phyloP scores from a whole-genome alignment of 495 filamentous ascomycete genomes.

The Venustampulla echinocandica region DNA sequence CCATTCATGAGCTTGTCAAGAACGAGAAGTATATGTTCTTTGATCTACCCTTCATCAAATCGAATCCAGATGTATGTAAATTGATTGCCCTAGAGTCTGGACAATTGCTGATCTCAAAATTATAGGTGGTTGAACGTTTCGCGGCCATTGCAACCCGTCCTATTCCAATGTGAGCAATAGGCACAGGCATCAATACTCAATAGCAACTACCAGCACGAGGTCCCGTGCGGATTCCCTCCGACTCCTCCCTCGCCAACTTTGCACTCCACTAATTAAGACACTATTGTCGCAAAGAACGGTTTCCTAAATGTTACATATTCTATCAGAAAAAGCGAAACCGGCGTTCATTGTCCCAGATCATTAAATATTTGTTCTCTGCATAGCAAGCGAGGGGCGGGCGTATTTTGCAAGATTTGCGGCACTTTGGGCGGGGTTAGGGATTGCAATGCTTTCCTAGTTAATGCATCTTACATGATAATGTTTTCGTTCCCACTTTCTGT shows the following conservation, averaged over 20 bases:
- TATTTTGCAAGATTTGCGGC: slow-evolving; percentile 19
- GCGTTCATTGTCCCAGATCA: slow-evolving; percentile 21
- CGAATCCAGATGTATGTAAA: slow-evolving; percentile 63
- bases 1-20: slow-evolving; percentile 81
- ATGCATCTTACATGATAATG: slow-evolving; percentile 25
- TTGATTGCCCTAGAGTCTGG: slow-evolving; percentile 7
- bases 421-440: slow-evolving; percentile 9
- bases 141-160: slow-evolving; percentile 29
- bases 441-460: slow-evolving; percentile 11
- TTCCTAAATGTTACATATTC: slow-evolving; percentile 24
- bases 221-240: neutral
- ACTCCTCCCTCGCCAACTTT: neutral
- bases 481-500: slow-evolving; percentile 14
- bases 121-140: slow-evolving; percentile 36
- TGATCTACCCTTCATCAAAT: slow-evolving; percentile 84
- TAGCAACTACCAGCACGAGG: neutral
- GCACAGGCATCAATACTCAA: neutral
- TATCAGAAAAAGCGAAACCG: slow-evolving; percentile 19
- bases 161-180: slow-evolving; percentile 3
- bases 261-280: slow-evolving; percentile 1
- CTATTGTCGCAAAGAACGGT: neutral
- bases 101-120: no score
- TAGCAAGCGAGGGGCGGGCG: slow-evolving; percentile 24
- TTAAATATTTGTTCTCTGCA: slow-evolving; percentile 23
- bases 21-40: slow-evolving; percentile 86